phyloP scores from a whole-genome alignment of 352 stramenopile genomes.

The Phytopythium ostracodes region DNA sequence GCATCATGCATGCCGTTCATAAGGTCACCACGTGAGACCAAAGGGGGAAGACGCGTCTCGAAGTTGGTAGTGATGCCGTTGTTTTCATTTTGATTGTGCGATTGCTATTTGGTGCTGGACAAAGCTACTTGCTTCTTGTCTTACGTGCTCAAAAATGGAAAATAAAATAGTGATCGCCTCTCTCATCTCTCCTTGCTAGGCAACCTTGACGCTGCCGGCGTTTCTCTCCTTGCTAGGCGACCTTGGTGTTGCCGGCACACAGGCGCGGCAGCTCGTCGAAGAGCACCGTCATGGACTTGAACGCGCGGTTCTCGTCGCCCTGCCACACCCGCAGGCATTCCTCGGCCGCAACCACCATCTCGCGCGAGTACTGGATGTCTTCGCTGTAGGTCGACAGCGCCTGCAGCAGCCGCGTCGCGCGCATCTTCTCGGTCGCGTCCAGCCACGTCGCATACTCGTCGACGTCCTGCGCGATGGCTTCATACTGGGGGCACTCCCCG shows the following conservation, averaged over 20 bases:
- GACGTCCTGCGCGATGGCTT: conserved; percentile 46
- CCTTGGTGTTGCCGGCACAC: conserved; percentile 21
- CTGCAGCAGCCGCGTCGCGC: conserved; percentile 54
- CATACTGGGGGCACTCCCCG: conserved; percentile 58
- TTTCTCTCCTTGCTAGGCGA: background rate
- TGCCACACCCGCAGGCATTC: conserved; percentile 65
- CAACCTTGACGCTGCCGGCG: too few relatives aligned
- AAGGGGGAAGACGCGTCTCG: too few relatives aligned
- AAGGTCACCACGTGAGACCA: too few relatives aligned
- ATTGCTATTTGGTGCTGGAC: background rate
- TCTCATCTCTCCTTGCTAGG: background rate
- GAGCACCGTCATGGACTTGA: conserved; percentile 66
- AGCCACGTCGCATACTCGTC: conserved; percentile 20
- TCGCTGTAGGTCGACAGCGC: conserved; percentile 78
- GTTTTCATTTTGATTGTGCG: too few relatives aligned
- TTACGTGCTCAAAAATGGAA: conserved; percentile 3
- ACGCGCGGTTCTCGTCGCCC: conserved; percentile 62
- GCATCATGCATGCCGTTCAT: too few relatives aligned
- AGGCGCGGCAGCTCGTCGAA: conserved; percentile 59
- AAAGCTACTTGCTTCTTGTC: background rate
- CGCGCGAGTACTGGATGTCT: conserved; percentile 47
- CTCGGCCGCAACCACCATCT: conserved; percentile 59
- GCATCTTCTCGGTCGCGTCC: conserved; percentile 24
- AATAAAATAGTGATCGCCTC: background rate
- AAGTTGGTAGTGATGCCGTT: too few relatives aligned